A percentile compares a stretch with the other conserved stretches of the same genome.
Evolutionary conservation across 495 filamentous ascomycete species (phyloP).

Genomic region (Penicillium crystallinum): DNA sequence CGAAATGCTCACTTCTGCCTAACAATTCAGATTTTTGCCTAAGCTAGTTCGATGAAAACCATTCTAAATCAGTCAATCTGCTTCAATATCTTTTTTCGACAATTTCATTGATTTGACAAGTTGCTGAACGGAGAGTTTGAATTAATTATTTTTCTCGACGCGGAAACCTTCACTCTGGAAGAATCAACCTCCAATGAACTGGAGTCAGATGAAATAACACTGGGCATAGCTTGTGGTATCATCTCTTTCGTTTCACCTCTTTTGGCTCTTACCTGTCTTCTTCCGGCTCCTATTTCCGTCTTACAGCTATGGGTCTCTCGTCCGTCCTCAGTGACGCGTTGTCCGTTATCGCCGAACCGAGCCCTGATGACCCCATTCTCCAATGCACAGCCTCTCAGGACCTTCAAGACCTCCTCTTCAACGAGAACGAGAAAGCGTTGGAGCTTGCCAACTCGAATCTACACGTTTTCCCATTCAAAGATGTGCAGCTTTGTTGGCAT

Average conservation of each 20-base stretch:
- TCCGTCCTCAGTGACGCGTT: slow-evolving; percentile 20
- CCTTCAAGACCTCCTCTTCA: slow-evolving; percentile 24
- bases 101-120: not conserved
- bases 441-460: slow-evolving; percentile 54
- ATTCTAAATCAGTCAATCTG: not conserved
- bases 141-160: not conserved
- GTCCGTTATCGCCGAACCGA: slow-evolving; percentile 26
- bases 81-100: not conserved
- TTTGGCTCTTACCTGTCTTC: not conserved
- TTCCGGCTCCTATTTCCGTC: not conserved
- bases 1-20: not conserved
- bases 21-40: not conserved
- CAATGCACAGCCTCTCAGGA: slow-evolving; percentile 24
- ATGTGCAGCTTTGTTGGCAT: slow-evolving; percentile 71
- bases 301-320: slow-evolving; percentile 15
- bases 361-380: slow-evolving; percentile 38
- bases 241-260: not conserved
- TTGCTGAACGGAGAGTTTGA: not conserved
- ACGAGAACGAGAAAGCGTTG: slow-evolving; percentile 34
- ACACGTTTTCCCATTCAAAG: slow-evolving; percentile 68
- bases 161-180: not conserved
- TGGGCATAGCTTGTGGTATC: not conserved
- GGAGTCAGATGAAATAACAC: not conserved
- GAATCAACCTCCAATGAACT: not conserved
- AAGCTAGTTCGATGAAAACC: not conserved